Conservation (phyloP, 306 rosid genomes). For the Prunus davidiana region DNA sequence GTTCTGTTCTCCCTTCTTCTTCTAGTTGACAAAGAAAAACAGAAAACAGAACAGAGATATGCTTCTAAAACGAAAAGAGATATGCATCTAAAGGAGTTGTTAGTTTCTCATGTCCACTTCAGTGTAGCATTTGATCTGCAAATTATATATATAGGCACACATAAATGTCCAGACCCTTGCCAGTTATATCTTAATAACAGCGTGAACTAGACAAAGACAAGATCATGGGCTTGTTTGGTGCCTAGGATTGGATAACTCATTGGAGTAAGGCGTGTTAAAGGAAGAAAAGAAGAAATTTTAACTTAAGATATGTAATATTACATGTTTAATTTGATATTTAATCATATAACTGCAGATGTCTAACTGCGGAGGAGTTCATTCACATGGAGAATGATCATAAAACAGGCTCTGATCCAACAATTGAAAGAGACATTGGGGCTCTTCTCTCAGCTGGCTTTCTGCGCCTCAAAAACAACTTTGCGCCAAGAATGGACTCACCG, state of each 20-base stretch:
- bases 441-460: slow-evolving; percentile 26
- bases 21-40: not conserved
- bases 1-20: not conserved
- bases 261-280: no score
- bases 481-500: slow-evolving; percentile 49
- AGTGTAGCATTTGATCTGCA: not conserved
- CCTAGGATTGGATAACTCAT: no score
- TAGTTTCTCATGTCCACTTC: not conserved
- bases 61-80: not conserved
- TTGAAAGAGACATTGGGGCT: slow-evolving; percentile 26
- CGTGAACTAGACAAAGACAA: not conserved
- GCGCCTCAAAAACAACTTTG: slow-evolving; percentile 27
- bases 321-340: not conserved
- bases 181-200: not conserved
- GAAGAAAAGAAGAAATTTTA: no score
- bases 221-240: not conserved
- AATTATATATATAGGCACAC: no score
- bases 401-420: slow-evolving; percentile 12
- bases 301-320: not conserved
- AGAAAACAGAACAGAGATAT: not conserved
- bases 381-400: slow-evolving; percentile 24
- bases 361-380: slow-evolving; percentile 50
- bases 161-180: not conserved
- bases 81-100: not conserved
- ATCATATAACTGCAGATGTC: slow-evolving; percentile 29